A percentile compares a stretch with the other conserved stretches of the same genome.
Evolutionary conservation across 768 basidiomycete species (phyloP).

Genomic region (Cantharellus anzutake): DNA sequence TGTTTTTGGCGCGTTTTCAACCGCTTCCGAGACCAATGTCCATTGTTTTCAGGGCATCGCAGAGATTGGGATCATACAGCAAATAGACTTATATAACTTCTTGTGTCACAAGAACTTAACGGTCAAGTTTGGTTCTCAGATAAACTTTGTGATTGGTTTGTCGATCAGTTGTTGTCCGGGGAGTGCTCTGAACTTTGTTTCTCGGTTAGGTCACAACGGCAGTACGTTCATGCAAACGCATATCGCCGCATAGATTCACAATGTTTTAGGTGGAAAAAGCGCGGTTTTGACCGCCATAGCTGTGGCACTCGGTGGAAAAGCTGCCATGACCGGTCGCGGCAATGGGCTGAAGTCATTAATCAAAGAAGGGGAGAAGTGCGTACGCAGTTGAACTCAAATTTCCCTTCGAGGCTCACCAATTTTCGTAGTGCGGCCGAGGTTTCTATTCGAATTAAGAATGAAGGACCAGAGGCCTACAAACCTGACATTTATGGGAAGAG

Average conservation of each 20-base stretch:
- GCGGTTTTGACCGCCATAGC: slow-evolving; percentile 87
- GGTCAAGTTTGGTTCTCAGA: slow-evolving; percentile 77
- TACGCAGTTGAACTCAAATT: slow-evolving; percentile 19
- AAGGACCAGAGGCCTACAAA: slow-evolving; percentile 77
- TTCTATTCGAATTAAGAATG: slow-evolving; percentile 67
- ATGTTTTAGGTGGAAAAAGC: slow-evolving; percentile 67
- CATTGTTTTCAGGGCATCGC: slow-evolving; percentile 39
- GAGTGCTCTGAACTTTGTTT: too few species aligned
- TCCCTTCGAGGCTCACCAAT: neutral
- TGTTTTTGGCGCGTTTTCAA: neutral
- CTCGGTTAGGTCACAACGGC: slow-evolving; percentile 61
- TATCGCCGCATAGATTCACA: neutral
- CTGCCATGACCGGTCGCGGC: slow-evolving; percentile 78
- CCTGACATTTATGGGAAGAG: slow-evolving; percentile 70
- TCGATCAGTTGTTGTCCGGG: neutral
- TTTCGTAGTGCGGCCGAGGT: slow-evolving; percentile 45
- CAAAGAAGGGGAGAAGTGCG: slow-evolving; percentile 51
- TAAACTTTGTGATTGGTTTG: slow-evolving; percentile 91
- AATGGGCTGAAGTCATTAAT: slow-evolving; percentile 70
- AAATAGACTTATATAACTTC: slow-evolving; percentile 77
- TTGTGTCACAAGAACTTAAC: slow-evolving; percentile 84
- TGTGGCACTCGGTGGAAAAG: slow-evolving; percentile 85
- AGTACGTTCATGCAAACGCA: slow-evolving; percentile 32
- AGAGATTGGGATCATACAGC: slow-evolving; percentile 74
- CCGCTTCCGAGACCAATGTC: neutral